A percentile compares a stretch with the other conserved stretches of the same genome.
Conservation (phyloP, 1,284 basidiomycete genomes). For the Bjerkandera adusta region DNA sequence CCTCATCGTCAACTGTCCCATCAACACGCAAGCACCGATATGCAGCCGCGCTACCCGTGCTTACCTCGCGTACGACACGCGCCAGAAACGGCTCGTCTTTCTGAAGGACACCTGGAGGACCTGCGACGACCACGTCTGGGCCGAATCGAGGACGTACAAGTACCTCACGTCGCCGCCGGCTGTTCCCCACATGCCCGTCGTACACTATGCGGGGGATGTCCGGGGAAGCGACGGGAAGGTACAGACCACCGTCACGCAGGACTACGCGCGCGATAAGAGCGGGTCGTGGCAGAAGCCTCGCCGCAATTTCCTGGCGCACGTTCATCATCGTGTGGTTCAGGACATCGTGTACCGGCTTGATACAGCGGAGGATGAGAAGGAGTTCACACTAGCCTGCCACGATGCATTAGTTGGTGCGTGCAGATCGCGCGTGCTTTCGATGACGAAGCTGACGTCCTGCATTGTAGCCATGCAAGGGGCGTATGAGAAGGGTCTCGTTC, state of each 20-base stretch:
- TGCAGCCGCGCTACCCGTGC: conserved; percentile 2
- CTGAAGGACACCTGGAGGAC: conserved; percentile 11
- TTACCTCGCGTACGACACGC: conserved; percentile 6
- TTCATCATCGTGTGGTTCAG: too few relatives aligned
- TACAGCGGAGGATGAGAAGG: background rate
- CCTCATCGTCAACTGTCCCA: background rate
- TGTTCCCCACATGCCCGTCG: too few relatives aligned
- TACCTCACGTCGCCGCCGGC: too few relatives aligned
- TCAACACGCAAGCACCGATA: background rate
- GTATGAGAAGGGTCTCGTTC: background rate
- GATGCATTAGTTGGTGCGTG: background rate
- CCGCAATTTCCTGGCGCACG: too few relatives aligned
- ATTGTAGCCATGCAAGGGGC: background rate
- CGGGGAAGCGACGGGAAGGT: too few relatives aligned
- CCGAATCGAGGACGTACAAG: too few relatives aligned
- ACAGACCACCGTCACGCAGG: too few relatives aligned
- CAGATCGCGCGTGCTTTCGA: background rate
- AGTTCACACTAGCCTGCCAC: background rate
- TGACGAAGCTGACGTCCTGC: background rate
- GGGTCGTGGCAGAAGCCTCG: too few relatives aligned
- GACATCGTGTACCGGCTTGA: too few relatives aligned
- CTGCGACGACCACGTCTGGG: too few relatives aligned
- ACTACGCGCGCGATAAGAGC: too few relatives aligned
- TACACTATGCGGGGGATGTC: too few relatives aligned
- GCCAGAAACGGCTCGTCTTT: background rate